Conservation (phyloP, 768 basidiomycete genomes). For the Tremella fuciformis region DNA sequence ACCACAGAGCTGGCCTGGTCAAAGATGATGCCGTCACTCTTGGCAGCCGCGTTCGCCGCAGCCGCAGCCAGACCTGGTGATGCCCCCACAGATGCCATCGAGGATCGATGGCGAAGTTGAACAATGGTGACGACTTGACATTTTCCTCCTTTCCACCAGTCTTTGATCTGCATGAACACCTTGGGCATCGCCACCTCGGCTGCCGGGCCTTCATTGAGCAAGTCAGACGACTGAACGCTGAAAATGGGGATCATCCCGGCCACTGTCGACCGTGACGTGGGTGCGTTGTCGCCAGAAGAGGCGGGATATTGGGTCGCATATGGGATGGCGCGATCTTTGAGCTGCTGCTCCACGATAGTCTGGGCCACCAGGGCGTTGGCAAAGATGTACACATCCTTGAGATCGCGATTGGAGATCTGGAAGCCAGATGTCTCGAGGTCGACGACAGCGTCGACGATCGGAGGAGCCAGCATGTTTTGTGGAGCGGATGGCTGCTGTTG, state of each 20-base stretch:
- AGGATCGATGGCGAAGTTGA: slow-evolving; percentile 58
- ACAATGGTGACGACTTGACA: slow-evolving; percentile 86
- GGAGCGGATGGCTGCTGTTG: background rate
- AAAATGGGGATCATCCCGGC: slow-evolving; percentile 72
- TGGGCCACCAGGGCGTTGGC: slow-evolving; percentile 83
- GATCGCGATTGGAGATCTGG: slow-evolving; percentile 5
- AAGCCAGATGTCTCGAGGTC: background rate
- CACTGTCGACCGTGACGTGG: slow-evolving; percentile 24
- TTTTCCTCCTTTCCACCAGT: slow-evolving; percentile 85
- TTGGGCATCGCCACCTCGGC: slow-evolving; percentile 91
- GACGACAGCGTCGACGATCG: too few species aligned
- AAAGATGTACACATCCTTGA: slow-evolving; percentile 10
- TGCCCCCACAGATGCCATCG: slow-evolving; percentile 15
- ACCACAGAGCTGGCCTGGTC: slow-evolving; percentile 84
- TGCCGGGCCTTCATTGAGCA: slow-evolving; percentile 76
- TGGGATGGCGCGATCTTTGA: slow-evolving; percentile 75
- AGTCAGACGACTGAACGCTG: slow-evolving; percentile 75
- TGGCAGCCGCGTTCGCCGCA: slow-evolving; percentile 58
- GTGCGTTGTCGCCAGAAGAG: slow-evolving; percentile 50
- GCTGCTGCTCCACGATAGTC: slow-evolving; percentile 79
- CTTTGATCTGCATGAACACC: slow-evolving; percentile 79
- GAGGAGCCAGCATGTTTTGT: too few species aligned
- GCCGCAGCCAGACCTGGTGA: slow-evolving; percentile 12
- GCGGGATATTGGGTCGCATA: slow-evolving; percentile 70
- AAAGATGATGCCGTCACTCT: slow-evolving; percentile 75